A percentile compares a stretch with the other conserved stretches of the same genome.
These are phyloP conservation scores for Skeletonema tropicum DNA, from an alignment of 108 stramenopile genomes.

Conservation along the genomic window DNA sequence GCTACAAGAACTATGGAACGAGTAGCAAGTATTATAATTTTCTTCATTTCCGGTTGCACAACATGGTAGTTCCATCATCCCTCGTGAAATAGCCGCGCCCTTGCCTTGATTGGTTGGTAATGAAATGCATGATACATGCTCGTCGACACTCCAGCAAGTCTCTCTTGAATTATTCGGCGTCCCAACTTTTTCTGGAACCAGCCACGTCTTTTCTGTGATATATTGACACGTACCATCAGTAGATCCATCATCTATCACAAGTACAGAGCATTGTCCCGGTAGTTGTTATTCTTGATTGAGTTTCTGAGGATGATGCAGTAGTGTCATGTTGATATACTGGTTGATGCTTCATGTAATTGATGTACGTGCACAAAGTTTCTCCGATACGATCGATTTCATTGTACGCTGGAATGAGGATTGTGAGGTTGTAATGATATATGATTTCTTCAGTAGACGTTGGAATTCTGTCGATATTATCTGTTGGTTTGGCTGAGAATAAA, in stretches of 20 bases:
- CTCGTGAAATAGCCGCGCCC: slow-evolving; percentile 72
- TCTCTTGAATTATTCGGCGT: not conserved
- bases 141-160: slow-evolving; percentile 24
- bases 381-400: slow-evolving; percentile 79
- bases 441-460: not conserved
- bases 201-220: slow-evolving; percentile 20
- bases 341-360: slow-evolving; percentile 38
- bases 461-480: not conserved
- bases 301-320: not conserved
- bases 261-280: slow-evolving; percentile 30
- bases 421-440: slow-evolving; percentile 41
- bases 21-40: not conserved
- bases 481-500: not conserved
- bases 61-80: slow-evolving; percentile 43
- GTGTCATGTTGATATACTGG: not conserved
- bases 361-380: slow-evolving; percentile 57
- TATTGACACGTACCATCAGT: slow-evolving; percentile 57
- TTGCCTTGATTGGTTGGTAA: slow-evolving; percentile 70
- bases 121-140: slow-evolving; percentile 51
- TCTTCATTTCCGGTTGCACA: not conserved
- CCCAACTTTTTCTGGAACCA: not conserved
- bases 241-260: slow-evolving; percentile 84
- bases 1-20: slow-evolving; percentile 51
- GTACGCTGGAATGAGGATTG: slow-evolving; percentile 79
- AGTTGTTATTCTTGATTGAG: not conserved